Percentiles rank a stretch among this genome's conserved stretches.
Evolutionary conservation across 1,139 yeast species (phyloP).

Genomic region (Saccharomyces hybrid): DNA sequence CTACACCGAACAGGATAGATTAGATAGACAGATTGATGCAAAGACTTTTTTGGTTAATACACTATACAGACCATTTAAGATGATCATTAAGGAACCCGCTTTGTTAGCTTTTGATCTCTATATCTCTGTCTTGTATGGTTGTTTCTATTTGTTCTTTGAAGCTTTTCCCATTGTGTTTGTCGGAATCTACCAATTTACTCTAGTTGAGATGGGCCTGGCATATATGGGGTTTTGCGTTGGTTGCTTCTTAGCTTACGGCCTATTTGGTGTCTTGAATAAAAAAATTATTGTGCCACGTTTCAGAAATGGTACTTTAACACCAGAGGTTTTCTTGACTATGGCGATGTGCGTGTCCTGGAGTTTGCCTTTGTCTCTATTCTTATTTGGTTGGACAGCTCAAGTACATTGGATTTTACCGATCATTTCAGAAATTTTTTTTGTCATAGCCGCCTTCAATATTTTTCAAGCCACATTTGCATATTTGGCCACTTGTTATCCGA

Average conservation of each 20-base stretch:
- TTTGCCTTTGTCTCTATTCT: conserved; percentile 15
- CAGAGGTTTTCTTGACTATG: conserved; percentile 14
- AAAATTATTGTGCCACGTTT: conserved; percentile 11
- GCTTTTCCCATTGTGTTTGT: conserved; percentile 50
- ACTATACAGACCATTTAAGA: conserved; percentile 45
- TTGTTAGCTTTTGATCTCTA: conserved; percentile 30
- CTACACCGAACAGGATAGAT: conserved; percentile 32
- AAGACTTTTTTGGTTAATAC: conserved; percentile 34
- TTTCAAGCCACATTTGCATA: conserved; percentile 36
- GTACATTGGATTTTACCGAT: conserved; percentile 42
- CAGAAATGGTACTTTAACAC: conserved; percentile 11
- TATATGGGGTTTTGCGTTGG: conserved; percentile 23
- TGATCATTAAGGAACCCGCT: conserved; percentile 30
- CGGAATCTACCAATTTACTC: conserved; percentile 40
- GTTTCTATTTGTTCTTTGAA: too few relatives aligned
- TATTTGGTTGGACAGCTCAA: conserved; percentile 40
- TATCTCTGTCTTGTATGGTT: conserved; percentile 47
- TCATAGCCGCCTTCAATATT: conserved; percentile 36
- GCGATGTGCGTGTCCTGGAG: conserved; percentile 15
- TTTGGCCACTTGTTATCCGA: conserved; percentile 33
- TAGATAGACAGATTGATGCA: conserved; percentile 29
- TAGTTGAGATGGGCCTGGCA: conserved; percentile 18
- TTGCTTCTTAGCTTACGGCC: conserved; percentile 13
- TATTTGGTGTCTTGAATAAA: conserved; percentile 10
- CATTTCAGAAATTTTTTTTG: conserved; percentile 38